Evolutionary conservation across 2,329 filamentous ascomycete genomes (phyloP).

Genomic region (Fusarium tricinctum): DNA sequence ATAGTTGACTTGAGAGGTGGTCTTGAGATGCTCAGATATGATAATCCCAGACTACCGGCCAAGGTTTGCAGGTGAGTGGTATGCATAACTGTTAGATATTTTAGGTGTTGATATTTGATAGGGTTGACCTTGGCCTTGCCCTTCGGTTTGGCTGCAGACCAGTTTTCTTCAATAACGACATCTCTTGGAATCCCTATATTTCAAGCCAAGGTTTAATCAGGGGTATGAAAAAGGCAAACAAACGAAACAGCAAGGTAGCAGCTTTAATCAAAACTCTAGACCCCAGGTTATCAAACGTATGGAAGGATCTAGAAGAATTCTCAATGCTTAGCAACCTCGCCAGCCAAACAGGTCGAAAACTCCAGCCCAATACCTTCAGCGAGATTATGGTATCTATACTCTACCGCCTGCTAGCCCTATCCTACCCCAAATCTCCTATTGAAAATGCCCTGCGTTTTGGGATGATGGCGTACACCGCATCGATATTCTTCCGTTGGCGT

Average conservation of each 20-base stretch:
- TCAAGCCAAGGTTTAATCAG: conserved; percentile 7
- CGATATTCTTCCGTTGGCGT: conserved; percentile 39
- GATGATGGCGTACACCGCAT: conserved; percentile 25
- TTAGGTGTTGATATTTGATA: not conserved
- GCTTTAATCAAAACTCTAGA: conserved; percentile 22
- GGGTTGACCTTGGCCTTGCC: conserved; percentile 35
- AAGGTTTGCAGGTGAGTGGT: conserved; percentile 42
- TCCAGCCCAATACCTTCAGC: conserved; percentile 38
- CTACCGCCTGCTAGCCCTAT: conserved; percentile 34
- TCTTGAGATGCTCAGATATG: conserved; percentile 29
- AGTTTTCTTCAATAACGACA: conserved; percentile 21
- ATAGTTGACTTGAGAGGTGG: conserved; percentile 42
- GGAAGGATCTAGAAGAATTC: conserved; percentile 34
- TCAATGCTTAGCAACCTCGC: conserved; percentile 39
- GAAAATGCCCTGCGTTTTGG: conserved; percentile 30
- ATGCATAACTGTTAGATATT: rapidly evolving
- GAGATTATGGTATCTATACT: conserved; percentile 38
- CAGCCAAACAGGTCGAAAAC: conserved; percentile 31
- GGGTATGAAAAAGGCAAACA: not conserved
- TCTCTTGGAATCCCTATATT: conserved; percentile 40
- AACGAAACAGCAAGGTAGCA: not conserved
- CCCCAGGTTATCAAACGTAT: conserved; percentile 28
- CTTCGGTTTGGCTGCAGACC: conserved; percentile 31
- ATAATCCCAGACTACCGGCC: conserved; percentile 36
- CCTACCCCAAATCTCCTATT: not conserved